Base-by-base conservation (phyloP, 805 yeast species). In the Wickerhamomyces sydowiorum region DNA sequence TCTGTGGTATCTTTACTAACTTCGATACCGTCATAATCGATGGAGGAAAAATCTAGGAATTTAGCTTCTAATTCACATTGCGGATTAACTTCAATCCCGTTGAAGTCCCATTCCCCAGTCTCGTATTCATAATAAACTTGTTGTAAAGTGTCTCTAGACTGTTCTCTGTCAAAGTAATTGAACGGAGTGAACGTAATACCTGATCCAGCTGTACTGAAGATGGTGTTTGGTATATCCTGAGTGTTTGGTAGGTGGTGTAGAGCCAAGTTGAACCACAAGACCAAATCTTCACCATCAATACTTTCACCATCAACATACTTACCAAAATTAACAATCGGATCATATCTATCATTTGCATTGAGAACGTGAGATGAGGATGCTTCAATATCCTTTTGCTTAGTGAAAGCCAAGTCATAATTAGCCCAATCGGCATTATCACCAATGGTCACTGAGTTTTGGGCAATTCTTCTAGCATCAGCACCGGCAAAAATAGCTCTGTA, bases 181-280 rank as follows among this genome's bases (percentile, higher is more conserved):
- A 45, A 57, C 21, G 62, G 62, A 5, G 62, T 57, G 19, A 57
- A 37, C 21, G 52, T 27, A 23, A 57, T 46, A 14, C 50, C 42
- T 5, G 59, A 45, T 35, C 43, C 47, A 13, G 61, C 62, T 23
- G 61, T 53, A 35, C 44, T 49, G 48, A 48, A 57, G 24, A 57
- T 46, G 12, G 62, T 57, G 36, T 48, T 54, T 45, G 61, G 62
- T 28, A 57, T 52, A 45, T 57, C 62, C 31, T 57, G 57, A 22
- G 60, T 52, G 42, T 52, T 56, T 45, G 62, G 62, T 37, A 57
- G 46, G 38, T 57, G 62, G 36, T 57, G 62, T 19, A 57, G 39
- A 25, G 54, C 62, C 32, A 57, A 37, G 44, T 53, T 57, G 34
- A 56, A 44, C 62, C 62, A 57, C n/a, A 49, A 51, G 19, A 57